phyloP scores from a whole-genome alignment of 495 filamentous ascomycete species.

The Penicillium lividum region DNA sequence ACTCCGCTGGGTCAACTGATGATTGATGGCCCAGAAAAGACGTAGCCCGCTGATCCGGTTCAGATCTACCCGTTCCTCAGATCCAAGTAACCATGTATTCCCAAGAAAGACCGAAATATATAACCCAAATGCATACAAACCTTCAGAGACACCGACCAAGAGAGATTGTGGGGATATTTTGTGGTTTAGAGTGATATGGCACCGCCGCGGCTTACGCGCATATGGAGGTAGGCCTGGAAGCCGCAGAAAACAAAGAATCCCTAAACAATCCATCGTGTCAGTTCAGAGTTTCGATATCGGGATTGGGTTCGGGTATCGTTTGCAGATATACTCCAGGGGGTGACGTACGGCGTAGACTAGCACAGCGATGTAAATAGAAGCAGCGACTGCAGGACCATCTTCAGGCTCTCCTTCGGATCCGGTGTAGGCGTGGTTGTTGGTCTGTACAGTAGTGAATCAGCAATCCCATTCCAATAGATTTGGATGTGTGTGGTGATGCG shows the following conservation, averaged over 20 bases:
- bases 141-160: constrained; percentile 19
- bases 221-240: constrained; percentile 78
- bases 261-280: constrained; percentile 41
- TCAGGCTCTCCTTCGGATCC: constrained; percentile 72
- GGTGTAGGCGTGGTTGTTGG: constrained; percentile 76
- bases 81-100: constrained; percentile 12
- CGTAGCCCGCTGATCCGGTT: constrained; percentile 16
- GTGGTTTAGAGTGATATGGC: constrained; percentile 67
- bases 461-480: background rate
- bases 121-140: constrained; percentile 22
- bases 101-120: constrained; percentile 25
- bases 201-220: constrained; percentile 73
- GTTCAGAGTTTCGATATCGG: background rate
- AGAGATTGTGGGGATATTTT: constrained; percentile 18
- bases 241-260: constrained; percentile 88
- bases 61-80: constrained; percentile 16
- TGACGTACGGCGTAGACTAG: constrained; percentile 77
- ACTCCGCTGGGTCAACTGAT: constrained; percentile 6
- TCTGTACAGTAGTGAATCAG: constrained; percentile 38
- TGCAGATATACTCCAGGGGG: background rate
- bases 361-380: constrained; percentile 80
- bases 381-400: constrained; percentile 75
- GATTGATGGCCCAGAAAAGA: background rate
- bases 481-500: background rate
- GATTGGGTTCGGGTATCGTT: background rate